phyloP scores from a whole-genome alignment of 306 rosid genomes.

The Argentina anserina region DNA sequence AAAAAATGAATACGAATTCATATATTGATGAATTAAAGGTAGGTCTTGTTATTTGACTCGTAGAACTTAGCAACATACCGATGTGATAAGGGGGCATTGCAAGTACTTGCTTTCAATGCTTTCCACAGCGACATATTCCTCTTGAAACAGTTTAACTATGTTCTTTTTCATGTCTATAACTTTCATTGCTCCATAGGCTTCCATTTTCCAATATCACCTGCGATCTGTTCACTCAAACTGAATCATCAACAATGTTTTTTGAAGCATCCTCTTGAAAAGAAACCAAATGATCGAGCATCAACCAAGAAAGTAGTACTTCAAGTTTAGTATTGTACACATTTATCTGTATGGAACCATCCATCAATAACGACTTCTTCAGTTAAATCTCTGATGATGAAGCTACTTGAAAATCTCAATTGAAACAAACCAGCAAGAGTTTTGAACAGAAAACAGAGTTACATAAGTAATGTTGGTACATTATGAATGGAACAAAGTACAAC shows the following conservation, averaged over 20 bases:
- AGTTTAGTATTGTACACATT: not conserved
- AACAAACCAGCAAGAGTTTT: too few relatives aligned
- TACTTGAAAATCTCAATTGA: too few relatives aligned
- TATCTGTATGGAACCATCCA: constrained; percentile 99
- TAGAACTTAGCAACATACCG: constrained; percentile 48
- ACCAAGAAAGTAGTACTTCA: not conserved
- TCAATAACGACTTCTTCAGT: constrained; percentile 68
- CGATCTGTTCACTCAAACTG: constrained; percentile 21
- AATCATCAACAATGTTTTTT: not conserved
- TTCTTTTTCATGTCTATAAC: constrained; percentile 86
- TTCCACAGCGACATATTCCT: constrained; percentile 90
- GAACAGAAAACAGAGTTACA: too few relatives aligned
- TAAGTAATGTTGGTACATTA: too few relatives aligned
- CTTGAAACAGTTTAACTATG: constrained; percentile 89
- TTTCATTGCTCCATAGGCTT: constrained; percentile 84
- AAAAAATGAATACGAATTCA: not conserved
- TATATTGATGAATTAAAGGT: not conserved
- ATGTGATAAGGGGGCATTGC: constrained; percentile 69
- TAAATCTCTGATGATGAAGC: constrained; percentile 39
- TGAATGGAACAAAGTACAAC: too few relatives aligned
- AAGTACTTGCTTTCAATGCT: constrained; percentile 67
- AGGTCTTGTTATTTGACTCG: not conserved
- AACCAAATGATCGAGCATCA: not conserved
- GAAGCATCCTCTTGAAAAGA: not conserved
- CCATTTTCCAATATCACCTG: constrained; percentile 99